phyloP scores from a whole-genome alignment of 106 monocot species.

The Vanilla planifolia region DNA sequence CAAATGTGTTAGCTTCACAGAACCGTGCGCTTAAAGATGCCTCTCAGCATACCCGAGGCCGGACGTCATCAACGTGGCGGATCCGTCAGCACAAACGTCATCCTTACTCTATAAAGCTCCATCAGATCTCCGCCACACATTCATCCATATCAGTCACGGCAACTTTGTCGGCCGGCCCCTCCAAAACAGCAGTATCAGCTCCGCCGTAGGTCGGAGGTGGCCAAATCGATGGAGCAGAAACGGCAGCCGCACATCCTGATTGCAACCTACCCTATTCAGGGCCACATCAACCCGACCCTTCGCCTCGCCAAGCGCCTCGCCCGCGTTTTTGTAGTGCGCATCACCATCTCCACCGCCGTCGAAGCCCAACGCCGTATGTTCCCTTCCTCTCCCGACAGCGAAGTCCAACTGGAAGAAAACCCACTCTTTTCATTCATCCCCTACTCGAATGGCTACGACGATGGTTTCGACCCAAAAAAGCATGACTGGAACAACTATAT shows the following conservation, averaged over 20 bases:
- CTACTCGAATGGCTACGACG: constrained; percentile 57
- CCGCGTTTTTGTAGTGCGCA: background rate
- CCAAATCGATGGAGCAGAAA: no score
- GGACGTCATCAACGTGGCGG: no score
- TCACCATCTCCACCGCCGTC: constrained; percentile 10
- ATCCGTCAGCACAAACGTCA: no score
- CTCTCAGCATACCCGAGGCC: no score
- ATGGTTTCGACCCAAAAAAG: constrained; percentile 7
- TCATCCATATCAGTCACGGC: no score
- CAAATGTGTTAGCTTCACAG: no score
- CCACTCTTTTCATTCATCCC: constrained; percentile 35
- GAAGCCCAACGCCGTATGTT: constrained; percentile 15
- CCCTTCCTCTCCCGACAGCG: background rate
- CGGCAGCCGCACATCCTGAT: constrained; percentile 10
- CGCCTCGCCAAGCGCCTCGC: constrained; percentile 8
- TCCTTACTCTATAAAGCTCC: no score
- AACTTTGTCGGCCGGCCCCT: no score
- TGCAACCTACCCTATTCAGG: constrained; percentile 4
- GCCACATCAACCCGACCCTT: constrained; percentile 13
- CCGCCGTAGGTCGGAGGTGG: no score
- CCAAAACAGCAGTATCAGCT: no score
- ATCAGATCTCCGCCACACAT: no score
- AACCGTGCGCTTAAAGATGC: no score
- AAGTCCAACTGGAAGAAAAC: background rate
- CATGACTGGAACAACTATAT: constrained; percentile 12